A percentile compares a stretch with the other conserved stretches of the same genome.
Conservation (phyloP, 768 basidiomycete species). For the Mycena latifolia region DNA sequence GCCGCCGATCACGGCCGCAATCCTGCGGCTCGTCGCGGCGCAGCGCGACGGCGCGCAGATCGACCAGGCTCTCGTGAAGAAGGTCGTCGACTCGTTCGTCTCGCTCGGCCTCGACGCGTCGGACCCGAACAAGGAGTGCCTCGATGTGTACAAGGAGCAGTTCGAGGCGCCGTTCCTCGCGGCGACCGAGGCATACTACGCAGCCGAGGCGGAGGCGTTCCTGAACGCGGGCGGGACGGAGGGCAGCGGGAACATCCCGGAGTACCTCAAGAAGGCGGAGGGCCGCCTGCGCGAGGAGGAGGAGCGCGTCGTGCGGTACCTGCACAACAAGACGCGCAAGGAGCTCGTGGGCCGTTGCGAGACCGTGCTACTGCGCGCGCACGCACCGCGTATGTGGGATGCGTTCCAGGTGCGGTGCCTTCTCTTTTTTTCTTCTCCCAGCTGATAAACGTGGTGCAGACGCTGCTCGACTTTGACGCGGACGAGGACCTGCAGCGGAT, state of each 20-base stretch:
- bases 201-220: conserved; percentile 90
- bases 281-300: conserved; percentile 94
- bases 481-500: conserved; percentile 95
- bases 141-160: conserved; percentile 93
- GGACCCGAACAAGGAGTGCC: conserved; percentile 92
- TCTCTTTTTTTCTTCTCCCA: background rate
- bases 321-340: conserved; percentile 91
- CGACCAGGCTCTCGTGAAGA: conserved; percentile 93
- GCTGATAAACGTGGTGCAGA: background rate
- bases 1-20: conserved; percentile 82
- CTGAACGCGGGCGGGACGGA: conserved; percentile 63
- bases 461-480: conserved; percentile 91
- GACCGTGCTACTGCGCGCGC: conserved; percentile 89
- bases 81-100: conserved; percentile 95
- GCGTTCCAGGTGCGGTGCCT: conserved; percentile 75
- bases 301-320: conserved; percentile 94
- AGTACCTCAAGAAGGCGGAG: conserved; percentile 96
- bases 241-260: conserved; percentile 81
- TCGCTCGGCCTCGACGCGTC: conserved; percentile 94
- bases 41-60: conserved; percentile 95
- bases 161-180: conserved; percentile 92
- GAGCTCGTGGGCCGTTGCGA: conserved; percentile 87
- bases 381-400: conserved; percentile 89
- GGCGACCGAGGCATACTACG: conserved; percentile 93
- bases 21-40: conserved; percentile 89